phyloP scores from a whole-genome alignment of 2,329 filamentous ascomycete genomes.

The Cadophora gregata region DNA sequence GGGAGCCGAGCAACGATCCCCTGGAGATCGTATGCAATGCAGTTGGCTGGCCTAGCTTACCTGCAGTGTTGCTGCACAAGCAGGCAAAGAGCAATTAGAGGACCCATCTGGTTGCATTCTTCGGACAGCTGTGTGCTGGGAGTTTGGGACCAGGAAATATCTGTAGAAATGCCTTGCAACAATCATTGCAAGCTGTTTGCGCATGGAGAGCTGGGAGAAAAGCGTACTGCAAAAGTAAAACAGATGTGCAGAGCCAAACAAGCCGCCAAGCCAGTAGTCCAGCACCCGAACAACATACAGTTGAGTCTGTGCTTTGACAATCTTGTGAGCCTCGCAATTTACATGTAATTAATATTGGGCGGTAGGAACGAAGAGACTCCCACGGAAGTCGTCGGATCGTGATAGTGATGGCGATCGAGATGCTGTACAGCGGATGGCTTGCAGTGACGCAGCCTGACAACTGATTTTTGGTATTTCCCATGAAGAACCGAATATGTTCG shows the following conservation, averaged over 20 bases:
- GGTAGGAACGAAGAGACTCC: background rate
- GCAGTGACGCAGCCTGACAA: background rate
- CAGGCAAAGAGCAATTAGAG: background rate
- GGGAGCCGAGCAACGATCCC: background rate
- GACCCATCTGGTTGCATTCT: constrained; percentile 2
- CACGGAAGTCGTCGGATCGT: constrained; percentile 2
- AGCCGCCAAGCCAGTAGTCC: background rate
- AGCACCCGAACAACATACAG: background rate
- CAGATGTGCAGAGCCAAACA: background rate
- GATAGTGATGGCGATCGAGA: background rate
- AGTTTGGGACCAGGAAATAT: background rate
- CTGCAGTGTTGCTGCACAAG: constrained; percentile 9
- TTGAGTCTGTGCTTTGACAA: constrained; percentile 8
- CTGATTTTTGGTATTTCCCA: background rate
- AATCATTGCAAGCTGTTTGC: background rate
- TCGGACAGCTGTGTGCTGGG: background rate
- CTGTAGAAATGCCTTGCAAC: background rate
- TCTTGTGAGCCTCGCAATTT: background rate
- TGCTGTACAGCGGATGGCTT: background rate
- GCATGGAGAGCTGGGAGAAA: background rate
- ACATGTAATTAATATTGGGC: background rate
- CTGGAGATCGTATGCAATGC: constrained; percentile 2
- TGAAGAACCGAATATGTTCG: background rate
- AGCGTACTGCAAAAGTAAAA: background rate
- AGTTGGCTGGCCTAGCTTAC: background rate